Base-by-base conservation (phyloP, 805 yeast genomes). In the Scheffersomyces stipitis region DNA sequence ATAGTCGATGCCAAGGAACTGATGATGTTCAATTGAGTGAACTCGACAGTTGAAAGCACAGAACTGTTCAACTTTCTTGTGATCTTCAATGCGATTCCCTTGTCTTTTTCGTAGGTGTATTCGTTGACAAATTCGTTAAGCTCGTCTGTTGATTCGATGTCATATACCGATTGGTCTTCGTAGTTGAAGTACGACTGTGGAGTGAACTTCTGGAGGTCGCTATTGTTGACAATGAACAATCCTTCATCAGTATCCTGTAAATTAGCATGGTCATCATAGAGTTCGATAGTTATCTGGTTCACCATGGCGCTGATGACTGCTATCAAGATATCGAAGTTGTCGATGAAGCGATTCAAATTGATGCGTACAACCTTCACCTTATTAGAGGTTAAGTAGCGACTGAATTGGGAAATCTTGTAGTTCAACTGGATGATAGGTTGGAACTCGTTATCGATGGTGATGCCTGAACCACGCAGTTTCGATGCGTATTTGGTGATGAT, bases 1-100 rank as follows among this genome's bases (percentile, higher is more conserved):
- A 75, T 44, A 15, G 73, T 62, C 1, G 83, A 66, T 2, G 85
- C 78, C 23, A 74, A 58, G 5, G 79, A 66, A 43, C 81, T 72
- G 4, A 78, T 73, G 28, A 79, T 53, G 43, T 76, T 75, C 39
- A 71, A 61, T 38, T 78, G 82, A 4, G 78, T 70, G 47, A 72
- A 78, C 9, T 42, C 50, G 3, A 49, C 42, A 22, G 49, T 36
- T 1, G 51, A 40, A n/a, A 38, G 5, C 10, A 51, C 48, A 26
- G 36, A 41, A 26, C 42, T 40, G 26, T 46, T 45, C 12, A 44
- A 34, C 24, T 49, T 48, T 4, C 45, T 37, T 4, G 58, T 48
- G 4, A 64, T 35, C 26, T 46, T 49, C 10, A 68, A 31, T 2
- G 69, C 64, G 4, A 63, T 56, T 2, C 73, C 73, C 30, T 56